These are phyloP conservation scores for Chalara sp. DNA, from an alignment of 2,329 filamentous ascomycete genomes.

Conservation along the genomic window DNA sequence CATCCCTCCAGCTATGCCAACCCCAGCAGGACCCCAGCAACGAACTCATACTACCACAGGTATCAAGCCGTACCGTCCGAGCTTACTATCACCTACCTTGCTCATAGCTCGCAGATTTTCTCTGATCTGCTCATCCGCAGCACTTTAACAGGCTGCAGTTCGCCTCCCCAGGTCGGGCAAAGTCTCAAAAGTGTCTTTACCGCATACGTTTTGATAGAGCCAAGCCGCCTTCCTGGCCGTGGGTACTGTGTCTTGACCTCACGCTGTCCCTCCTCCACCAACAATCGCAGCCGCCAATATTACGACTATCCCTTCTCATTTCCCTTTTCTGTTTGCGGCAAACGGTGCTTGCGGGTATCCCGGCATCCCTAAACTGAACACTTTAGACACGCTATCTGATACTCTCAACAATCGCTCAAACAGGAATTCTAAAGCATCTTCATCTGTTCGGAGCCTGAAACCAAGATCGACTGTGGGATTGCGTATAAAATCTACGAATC, in stretches of 20 bases:
- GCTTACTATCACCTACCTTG: constrained; percentile 11
- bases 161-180: constrained; percentile 7
- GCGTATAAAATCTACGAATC: constrained; percentile 1
- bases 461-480: constrained; percentile 1
- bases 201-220: constrained; percentile 3
- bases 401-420: background rate
- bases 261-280: background rate
- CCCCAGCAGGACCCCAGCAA: constrained; percentile 5
- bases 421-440: background rate
- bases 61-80: constrained; percentile 14
- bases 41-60: constrained; percentile 1
- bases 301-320: constrained; percentile 12
- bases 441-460: background rate
- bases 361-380: constrained; percentile 11
- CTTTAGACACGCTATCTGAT: background rate
- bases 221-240: background rate
- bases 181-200: constrained; percentile 2
- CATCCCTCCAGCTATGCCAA: constrained; percentile 1
- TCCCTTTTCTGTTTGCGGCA: constrained; percentile 20
- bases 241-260: background rate
- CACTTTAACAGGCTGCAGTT: constrained; percentile 16
- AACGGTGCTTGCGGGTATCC: constrained; percentile 16
- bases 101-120: constrained; percentile 5
- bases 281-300: constrained; percentile 1
- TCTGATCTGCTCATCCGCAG: constrained; percentile 11